A percentile compares a stretch with the other conserved stretches of the same genome.
phyloP scores from a whole-genome alignment of 331 rosid genomes.

The Malus hybrid region DNA sequence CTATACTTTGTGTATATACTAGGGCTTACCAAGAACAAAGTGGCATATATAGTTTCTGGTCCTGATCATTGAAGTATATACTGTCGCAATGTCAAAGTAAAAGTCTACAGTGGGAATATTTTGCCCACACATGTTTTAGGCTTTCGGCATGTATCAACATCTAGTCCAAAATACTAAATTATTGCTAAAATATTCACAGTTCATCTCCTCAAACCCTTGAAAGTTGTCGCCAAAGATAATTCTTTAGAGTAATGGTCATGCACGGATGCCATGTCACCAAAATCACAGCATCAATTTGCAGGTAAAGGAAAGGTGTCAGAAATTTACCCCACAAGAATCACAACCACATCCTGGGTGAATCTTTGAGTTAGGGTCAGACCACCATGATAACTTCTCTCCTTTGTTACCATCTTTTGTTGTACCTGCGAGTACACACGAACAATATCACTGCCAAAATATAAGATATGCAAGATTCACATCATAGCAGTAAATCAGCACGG shows the following conservation, averaged over 20 bases:
- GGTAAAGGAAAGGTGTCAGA: conserved; percentile 9
- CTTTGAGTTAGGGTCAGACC: conserved; percentile 11
- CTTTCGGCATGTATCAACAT: neutral
- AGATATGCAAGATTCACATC: neutral
- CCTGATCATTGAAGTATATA: neutral
- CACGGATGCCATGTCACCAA: neutral
- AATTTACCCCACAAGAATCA: conserved; percentile 82
- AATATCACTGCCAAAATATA: conserved; percentile 3
- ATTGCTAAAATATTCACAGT: neutral
- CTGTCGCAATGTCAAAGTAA: neutral
- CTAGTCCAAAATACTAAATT: neutral
- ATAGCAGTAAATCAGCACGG: neutral
- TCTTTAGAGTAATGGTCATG: neutral
- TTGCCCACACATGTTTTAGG: neutral
- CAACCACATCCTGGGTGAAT: conserved; percentile 54
- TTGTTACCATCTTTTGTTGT: conserved; percentile 3
- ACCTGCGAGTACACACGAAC: conserved; percentile 41
- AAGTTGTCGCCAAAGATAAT: neutral
- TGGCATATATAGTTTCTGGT: neutral
- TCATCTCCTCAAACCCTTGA: neutral
- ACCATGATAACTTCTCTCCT: conserved; percentile 12
- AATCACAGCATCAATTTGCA: neutral
- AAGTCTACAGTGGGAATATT: neutral
- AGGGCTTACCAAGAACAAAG: too few species aligned
- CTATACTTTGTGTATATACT: too few species aligned